Evolutionary conservation across 108 stramenopile species (phyloP).

Genomic region (Conticribra guillardii): DNA sequence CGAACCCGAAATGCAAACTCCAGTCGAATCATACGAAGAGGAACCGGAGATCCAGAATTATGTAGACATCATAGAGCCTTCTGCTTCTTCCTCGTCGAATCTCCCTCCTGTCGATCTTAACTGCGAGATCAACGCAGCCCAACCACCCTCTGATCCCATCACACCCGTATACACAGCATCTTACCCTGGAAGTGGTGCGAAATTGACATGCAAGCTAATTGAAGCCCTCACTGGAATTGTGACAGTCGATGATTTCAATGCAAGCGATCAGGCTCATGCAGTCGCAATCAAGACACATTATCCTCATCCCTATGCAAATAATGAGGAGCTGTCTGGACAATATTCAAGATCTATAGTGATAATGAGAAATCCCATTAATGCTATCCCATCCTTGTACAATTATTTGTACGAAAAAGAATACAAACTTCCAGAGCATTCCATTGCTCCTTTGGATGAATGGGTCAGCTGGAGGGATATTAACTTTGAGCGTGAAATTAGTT

Average conservation of each 20-base stretch:
- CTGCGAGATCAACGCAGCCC: neutral
- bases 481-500: slow-evolving; percentile 10
- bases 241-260: slow-evolving; percentile 19
- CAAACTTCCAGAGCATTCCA: neutral
- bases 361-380: slow-evolving; percentile 22
- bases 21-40: neutral
- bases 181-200: slow-evolving; percentile 34
- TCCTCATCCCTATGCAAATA: neutral
- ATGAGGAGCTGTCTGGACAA: neutral
- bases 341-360: slow-evolving; percentile 11
- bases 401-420: slow-evolving; percentile 18
- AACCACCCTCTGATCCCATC: neutral
- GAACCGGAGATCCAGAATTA: neutral
- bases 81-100: neutral
- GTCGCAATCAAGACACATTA: slow-evolving; percentile 33
- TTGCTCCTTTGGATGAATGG: slow-evolving; percentile 21
- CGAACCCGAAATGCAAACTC: neutral
- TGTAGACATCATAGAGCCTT: neutral
- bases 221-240: slow-evolving; percentile 15
- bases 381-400: slow-evolving; percentile 23
- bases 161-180: slow-evolving; percentile 3
- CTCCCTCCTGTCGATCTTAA: neutral
- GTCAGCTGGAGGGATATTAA: slow-evolving; percentile 21
- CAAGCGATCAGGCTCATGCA: neutral
- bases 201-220: slow-evolving; percentile 16